Evolutionary conservation across 805 yeast genomes (phyloP).

Genomic region (Myxozyma melibiosi): DNA sequence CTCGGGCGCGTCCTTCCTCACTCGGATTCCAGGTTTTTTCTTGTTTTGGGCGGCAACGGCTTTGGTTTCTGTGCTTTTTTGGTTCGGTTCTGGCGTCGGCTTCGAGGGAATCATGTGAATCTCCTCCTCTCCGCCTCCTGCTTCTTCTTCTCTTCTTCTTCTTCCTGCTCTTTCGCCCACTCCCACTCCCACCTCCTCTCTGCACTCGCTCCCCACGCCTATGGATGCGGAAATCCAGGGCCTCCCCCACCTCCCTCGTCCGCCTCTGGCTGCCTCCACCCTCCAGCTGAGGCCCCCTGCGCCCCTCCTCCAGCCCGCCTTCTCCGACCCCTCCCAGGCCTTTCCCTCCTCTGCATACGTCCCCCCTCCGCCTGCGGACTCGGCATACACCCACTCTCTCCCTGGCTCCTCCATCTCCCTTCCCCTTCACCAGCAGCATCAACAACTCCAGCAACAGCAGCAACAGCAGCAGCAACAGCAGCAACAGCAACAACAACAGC

Average conservation of each 20-base stretch:
- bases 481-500: constrained; percentile 14
- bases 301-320: not conserved
- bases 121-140: not conserved
- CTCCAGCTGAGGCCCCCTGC: constrained; percentile 4
- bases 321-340: not conserved
- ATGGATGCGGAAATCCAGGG: constrained; percentile 2
- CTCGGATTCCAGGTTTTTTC: no score
- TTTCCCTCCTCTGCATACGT: not conserved
- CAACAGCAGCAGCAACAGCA: not conserved
- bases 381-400: not conserved
- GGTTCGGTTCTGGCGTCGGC: no score
- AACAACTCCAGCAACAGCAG: not conserved
- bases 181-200: not conserved
- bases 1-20: no score
- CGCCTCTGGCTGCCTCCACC: constrained; percentile 2
- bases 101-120: no score
- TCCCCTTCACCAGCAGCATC: not conserved
- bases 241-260: constrained; percentile 12
- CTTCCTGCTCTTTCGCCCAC: constrained; percentile 1
- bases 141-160: not conserved
- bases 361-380: not conserved
- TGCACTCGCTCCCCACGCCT: not conserved
- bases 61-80: no score
- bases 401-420: not conserved
- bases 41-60: no score